A percentile compares a stretch with the other conserved stretches of the same genome.
phyloP scores from a whole-genome alignment of 306 rosid genomes.

The Prunus davidiana region DNA sequence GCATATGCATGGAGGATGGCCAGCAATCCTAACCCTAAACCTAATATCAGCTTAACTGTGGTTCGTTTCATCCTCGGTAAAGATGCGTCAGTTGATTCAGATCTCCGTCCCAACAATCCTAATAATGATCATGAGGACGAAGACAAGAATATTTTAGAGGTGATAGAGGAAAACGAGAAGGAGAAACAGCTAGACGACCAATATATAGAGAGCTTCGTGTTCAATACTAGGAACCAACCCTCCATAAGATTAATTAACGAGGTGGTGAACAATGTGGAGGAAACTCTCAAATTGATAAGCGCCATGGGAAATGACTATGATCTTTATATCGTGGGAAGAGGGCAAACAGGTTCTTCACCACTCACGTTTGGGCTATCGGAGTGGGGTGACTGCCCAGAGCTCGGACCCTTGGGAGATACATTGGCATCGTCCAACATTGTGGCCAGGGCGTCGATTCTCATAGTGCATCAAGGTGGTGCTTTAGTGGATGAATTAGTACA shows the following conservation, averaged over 20 bases:
- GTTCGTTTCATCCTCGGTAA: neutral
- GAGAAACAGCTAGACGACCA: constrained; percentile 41
- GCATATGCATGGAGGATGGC: constrained; percentile 19
- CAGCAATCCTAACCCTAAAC: neutral
- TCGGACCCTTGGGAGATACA: constrained; percentile 50
- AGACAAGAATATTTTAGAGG: neutral
- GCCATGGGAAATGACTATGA: constrained; percentile 31
- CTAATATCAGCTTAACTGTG: neutral
- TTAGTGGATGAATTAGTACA: neutral
- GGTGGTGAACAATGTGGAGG: constrained; percentile 28
- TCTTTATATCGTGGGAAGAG: constrained; percentile 52
- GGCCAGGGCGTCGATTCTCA: constrained; percentile 37
- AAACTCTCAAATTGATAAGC: constrained; percentile 21
- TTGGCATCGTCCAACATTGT: constrained; percentile 39
- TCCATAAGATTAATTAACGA: constrained; percentile 29
- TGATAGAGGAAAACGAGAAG: constrained; percentile 10
- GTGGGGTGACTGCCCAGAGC: constrained; percentile 53
- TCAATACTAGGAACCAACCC: constrained; percentile 16
- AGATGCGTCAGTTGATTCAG: neutral
- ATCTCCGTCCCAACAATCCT: neutral
- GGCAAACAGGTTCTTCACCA: constrained; percentile 21
- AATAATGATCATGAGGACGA: neutral
- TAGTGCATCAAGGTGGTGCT: constrained; percentile 34
- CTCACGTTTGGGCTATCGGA: constrained; percentile 22
- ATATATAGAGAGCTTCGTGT: constrained; percentile 31